Conservation (phyloP, 805 yeast genomes). For the Monosporozyma siamensis region DNA sequence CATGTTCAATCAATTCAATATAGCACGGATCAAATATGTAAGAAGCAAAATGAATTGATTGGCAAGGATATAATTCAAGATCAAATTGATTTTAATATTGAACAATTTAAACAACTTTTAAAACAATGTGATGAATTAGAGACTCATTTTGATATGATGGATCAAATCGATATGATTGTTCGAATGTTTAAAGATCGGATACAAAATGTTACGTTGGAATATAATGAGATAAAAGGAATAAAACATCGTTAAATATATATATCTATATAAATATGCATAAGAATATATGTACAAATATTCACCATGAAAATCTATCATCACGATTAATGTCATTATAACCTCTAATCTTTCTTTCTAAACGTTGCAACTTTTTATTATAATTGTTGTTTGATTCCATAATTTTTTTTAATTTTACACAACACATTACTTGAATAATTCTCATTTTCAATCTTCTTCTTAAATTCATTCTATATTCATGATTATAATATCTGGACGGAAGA, state of each 20-base stretch:
- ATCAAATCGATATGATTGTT: slow-evolving; percentile 38
- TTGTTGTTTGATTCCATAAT: slow-evolving; percentile 18
- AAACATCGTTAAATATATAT: neutral
- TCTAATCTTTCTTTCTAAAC: slow-evolving; percentile 22
- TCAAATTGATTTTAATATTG: slow-evolving; percentile 35
- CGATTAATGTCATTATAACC: neutral
- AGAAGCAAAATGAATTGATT: slow-evolving; percentile 19
- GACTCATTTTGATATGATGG: slow-evolving; percentile 41
- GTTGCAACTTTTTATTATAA: slow-evolving; percentile 20
- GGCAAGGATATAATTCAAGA: slow-evolving; percentile 19
- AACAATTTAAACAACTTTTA: slow-evolving; percentile 33
- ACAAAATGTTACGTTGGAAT: slow-evolving; percentile 20
- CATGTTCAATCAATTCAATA: slow-evolving; percentile 41
- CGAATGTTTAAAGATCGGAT: slow-evolving; percentile 33
- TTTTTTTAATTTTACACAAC: slow-evolving; percentile 25
- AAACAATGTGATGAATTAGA: slow-evolving; percentile 43
- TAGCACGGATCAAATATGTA: slow-evolving; percentile 28
- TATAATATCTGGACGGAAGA: neutral
- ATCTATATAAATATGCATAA: neutral
- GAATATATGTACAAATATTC: too few species aligned
- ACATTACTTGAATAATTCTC: slow-evolving; percentile 1
- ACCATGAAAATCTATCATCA: slow-evolving; percentile 1
- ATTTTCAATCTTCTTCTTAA: slow-evolving; percentile 4
- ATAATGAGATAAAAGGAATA: slow-evolving; percentile 11
- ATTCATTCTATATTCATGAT: neutral